Conservation (phyloP, 768 basidiomycete genomes). For the Vishniacozyma victoriae region DNA sequence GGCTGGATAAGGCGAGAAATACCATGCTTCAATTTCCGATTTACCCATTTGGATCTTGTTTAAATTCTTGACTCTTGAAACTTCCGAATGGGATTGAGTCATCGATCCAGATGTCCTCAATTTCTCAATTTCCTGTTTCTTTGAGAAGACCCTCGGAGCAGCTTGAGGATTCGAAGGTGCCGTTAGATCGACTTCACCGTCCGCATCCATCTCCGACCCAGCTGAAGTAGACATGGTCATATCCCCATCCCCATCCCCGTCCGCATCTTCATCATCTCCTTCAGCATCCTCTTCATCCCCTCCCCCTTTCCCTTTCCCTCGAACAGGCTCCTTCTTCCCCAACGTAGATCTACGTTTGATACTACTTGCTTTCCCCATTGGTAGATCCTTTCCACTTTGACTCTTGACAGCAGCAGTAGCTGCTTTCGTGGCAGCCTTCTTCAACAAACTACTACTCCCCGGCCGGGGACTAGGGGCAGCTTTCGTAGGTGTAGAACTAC, state of each 20-base stretch:
- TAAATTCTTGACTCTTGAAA: slow-evolving; percentile 95
- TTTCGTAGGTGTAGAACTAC: slow-evolving; percentile 13
- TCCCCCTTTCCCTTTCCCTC: slow-evolving; percentile 8
- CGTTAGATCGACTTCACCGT: slow-evolving; percentile 47
- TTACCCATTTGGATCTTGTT: slow-evolving; percentile 93
- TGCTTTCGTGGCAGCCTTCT: slow-evolving; percentile 49
- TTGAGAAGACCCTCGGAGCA: slow-evolving; percentile 69
- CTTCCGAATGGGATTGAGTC: slow-evolving; percentile 97
- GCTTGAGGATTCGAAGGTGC: slow-evolving; percentile 52
- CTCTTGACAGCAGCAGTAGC: slow-evolving; percentile 30
- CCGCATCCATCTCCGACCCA: slow-evolving; percentile 58
- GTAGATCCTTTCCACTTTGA: slow-evolving; percentile 38
- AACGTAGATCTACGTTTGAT: slow-evolving; percentile 31
- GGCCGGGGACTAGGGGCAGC: slow-evolving; percentile 25
- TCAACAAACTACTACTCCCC: slow-evolving; percentile 37
- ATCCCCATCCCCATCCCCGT: slow-evolving; percentile 46
- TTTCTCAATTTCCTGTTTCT: slow-evolving; percentile 98
- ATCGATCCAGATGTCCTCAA: slow-evolving; percentile 95
- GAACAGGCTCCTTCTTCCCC: slow-evolving; percentile 20
- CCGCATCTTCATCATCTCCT: slow-evolving; percentile 50
- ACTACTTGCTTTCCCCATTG: slow-evolving; percentile 17
- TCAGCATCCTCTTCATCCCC: slow-evolving; percentile 63
- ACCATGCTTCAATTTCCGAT: slow-evolving; percentile 99
- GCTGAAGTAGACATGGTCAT: slow-evolving; percentile 54
- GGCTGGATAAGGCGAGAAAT: slow-evolving; percentile 97